These are phyloP conservation scores for Hamamelis virginiana DNA, from an alignment of 164 flowering plant genomes.

Conservation along the genomic window DNA sequence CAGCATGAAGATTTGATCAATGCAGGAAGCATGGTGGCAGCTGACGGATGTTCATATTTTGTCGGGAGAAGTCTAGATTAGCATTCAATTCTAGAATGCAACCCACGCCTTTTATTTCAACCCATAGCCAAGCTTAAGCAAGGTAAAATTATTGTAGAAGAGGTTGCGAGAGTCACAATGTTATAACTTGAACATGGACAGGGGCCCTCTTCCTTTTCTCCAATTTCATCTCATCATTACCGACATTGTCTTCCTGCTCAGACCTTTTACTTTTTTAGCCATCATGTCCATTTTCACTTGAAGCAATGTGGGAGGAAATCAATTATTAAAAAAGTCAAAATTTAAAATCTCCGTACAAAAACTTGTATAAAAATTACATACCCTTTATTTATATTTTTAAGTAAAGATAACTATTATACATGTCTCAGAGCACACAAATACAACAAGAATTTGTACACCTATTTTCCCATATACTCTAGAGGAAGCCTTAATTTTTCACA, in stretches of 20 bases:
- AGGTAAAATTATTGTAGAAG: conserved; percentile 37
- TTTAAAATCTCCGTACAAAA: no score
- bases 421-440: no score
- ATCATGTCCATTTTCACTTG: conserved; percentile 40
- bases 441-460: no score
- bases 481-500: no score
- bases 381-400: no score
- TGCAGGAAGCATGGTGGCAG: conserved; percentile 40
- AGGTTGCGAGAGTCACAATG: conserved; percentile 58
- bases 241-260: conserved; percentile 40
- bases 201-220: conserved; percentile 51
- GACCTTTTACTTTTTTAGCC: conserved; percentile 51
- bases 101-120: conserved; percentile 53
- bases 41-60: conserved; percentile 20
- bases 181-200: conserved; percentile 43
- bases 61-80: conserved; percentile 54
- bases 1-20: conserved; percentile 44
- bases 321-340: no score
- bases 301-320: background rate
- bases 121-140: conserved; percentile 26
- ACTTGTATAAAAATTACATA: no score
- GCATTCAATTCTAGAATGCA: conserved; percentile 51
- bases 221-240: conserved; percentile 28
- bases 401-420: no score
- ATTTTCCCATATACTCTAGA: no score